Base-by-base conservation (phyloP, 2,329 filamentous ascomycete species). In the Cytospora mali region DNA sequence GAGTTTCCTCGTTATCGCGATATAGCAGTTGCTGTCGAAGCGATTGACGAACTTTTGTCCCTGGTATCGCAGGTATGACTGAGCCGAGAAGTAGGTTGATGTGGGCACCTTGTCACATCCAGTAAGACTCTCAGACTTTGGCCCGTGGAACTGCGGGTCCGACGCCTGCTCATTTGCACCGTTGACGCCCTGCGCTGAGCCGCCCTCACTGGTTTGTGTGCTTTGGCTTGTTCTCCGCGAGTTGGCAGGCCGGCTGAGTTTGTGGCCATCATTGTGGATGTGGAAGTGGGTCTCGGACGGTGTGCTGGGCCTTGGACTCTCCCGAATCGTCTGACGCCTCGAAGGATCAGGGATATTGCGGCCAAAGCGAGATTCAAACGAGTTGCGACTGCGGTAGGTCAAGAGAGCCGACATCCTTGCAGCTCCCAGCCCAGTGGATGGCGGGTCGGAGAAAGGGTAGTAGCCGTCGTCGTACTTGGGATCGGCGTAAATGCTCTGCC, bases 21-120 rank as follows among this genome's bases (percentile, higher is more conserved):
- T 98, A 79, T 99, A 99, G 79, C 95, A 99, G 75, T 99, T 99
- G 71, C 93, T 92, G 76, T 99, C 95, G 75, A 98, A 99, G 11
- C 95, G 90, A 75, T 91, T 93, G 70, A 98, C 95, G 71, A 99
- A 99, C 76, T 99, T 99, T 70, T 89, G 86, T 61, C 93, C 94
- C 77, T 99, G 95, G 76, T 99, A 99, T 23, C 95, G 90, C 50
- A 99, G 85, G 76, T 99, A 99, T 0, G 93, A 97, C 75, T 99
- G 95, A 0, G 95, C 95, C 0, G 95, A 98, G 77, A 98, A 99
- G 77, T 97, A 97, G n/a, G 92, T 95, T 9, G 88, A 87, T 0
- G 86, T 84, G 7, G 84, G 76, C 61, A 82, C 66, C 66, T 71
- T 75, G 61, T 82, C 86, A 72, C 79, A 81, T 57, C 81, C 82